Conservation (phyloP, 306 rosid genomes). For the Trifolium subterraneum region DNA sequence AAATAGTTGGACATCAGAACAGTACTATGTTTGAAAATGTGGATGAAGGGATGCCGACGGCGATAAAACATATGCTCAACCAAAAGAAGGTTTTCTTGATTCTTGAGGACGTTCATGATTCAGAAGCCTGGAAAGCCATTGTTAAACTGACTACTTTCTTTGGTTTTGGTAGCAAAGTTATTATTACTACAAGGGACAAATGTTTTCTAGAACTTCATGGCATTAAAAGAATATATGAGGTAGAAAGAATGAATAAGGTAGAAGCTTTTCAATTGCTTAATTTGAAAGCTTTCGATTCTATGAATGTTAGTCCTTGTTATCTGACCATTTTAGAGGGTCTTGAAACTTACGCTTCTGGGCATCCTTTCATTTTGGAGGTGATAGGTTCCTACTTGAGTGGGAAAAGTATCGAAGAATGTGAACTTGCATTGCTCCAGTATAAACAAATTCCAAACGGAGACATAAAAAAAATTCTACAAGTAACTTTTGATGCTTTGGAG, state of each 20-base stretch:
- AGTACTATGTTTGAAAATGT: no score
- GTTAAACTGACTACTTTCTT: not conserved
- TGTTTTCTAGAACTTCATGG: not conserved
- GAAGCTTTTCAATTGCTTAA: not conserved
- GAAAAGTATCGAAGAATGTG: not conserved
- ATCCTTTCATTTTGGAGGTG: not conserved
- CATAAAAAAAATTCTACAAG: not conserved
- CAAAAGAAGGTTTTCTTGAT: not conserved
- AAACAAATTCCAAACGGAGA: not conserved
- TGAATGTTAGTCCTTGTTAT: not conserved
- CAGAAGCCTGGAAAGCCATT: not conserved
- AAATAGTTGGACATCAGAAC: no score
- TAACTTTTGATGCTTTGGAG: not conserved
- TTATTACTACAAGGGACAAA: not conserved
- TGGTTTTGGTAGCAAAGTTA: not conserved
- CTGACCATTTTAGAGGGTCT: not conserved
- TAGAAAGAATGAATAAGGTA: not conserved
- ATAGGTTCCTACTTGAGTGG: not conserved
- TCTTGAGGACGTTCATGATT: not conserved
- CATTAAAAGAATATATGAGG: not conserved
- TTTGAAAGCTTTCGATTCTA: not conserved
- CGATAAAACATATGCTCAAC: no score
- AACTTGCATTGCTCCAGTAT: not conserved
- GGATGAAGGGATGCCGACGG: no score
- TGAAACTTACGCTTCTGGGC: not conserved